A percentile compares a stretch with the other conserved stretches of the same genome.
phyloP scores from a whole-genome alignment of 768 basidiomycete genomes.

The Clitopilus passeckerianus region DNA sequence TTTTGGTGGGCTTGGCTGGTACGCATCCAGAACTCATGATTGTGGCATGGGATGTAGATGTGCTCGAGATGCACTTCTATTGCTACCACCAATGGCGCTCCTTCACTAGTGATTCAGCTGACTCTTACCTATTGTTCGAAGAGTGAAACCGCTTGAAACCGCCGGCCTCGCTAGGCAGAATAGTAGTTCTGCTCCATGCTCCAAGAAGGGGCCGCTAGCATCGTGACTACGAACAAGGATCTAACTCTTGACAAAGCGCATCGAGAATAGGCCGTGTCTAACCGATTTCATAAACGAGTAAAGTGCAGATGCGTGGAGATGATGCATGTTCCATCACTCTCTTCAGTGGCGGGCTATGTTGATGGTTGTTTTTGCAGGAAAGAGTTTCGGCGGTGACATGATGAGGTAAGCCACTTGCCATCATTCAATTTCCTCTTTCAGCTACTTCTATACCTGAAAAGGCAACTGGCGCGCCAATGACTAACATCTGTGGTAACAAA shows the following conservation, averaged over 20 bases:
- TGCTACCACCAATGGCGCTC: too few species aligned
- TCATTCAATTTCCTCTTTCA: background rate
- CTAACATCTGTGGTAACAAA: background rate
- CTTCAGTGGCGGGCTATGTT: background rate
- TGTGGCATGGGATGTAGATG: background rate
- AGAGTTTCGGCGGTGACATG: background rate
- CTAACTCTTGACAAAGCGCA: too few species aligned
- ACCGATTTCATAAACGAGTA: too few species aligned
- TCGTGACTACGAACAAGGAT: too few species aligned
- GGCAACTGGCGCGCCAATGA: background rate
- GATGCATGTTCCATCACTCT: background rate
- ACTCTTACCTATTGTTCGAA: too few species aligned
- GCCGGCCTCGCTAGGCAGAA: background rate
- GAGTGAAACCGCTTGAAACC: too few species aligned
- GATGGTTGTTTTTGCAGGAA: background rate
- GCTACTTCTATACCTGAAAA: background rate
- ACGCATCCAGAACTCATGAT: background rate
- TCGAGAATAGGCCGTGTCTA: too few species aligned
- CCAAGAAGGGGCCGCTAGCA: too few species aligned
- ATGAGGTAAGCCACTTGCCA: background rate
- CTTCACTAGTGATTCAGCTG: too few species aligned
- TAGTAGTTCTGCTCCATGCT: background rate
- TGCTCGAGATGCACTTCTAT: background rate
- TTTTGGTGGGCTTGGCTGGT: background rate
- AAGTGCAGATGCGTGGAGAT: background rate